Conservation (phyloP, 1,139 yeast genomes). For the Protomyces arabidopsidicola region DNA sequence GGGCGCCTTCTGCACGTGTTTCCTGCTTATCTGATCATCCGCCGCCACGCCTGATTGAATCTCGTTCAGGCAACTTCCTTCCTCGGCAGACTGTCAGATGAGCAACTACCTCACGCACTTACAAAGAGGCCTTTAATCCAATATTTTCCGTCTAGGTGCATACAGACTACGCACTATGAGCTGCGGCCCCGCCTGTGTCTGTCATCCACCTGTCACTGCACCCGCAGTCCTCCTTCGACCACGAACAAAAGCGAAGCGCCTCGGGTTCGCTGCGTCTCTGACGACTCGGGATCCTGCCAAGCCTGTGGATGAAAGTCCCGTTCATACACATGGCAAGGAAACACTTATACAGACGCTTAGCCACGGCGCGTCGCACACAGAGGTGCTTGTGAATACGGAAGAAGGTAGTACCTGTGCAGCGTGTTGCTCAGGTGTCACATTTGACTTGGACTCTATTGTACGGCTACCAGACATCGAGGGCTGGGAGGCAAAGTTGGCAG, state of each 20-base stretch:
- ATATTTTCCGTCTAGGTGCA: background rate
- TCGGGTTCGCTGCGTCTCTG: conserved; percentile 13
- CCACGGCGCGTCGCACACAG: conserved; percentile 7
- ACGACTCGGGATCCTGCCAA: conserved; percentile 13
- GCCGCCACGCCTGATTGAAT: background rate
- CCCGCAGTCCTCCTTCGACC: conserved; percentile 23
- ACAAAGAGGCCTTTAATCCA: background rate
- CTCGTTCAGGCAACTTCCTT: background rate
- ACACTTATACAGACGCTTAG: conserved; percentile 9
- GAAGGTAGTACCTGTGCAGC: conserved; percentile 19
- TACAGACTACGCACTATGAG: background rate
- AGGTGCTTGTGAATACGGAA: conserved; percentile 4
- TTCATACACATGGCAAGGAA: background rate
- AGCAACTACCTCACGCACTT: background rate
- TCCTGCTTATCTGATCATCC: too few species aligned
- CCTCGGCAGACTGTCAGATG: background rate
- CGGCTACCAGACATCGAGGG: background rate
- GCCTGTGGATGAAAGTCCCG: background rate
- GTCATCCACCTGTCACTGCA: conserved; percentile 12
- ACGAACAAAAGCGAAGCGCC: conserved; percentile 11
- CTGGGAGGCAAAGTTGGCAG: background rate
- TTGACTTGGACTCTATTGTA: conserved; percentile 15
- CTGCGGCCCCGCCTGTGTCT: conserved; percentile 26
- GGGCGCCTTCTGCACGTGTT: too few species aligned
- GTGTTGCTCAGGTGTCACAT: conserved; percentile 22